phyloP scores from a whole-genome alignment of 345 rosid species.

The Hibiscus syriacus region DNA sequence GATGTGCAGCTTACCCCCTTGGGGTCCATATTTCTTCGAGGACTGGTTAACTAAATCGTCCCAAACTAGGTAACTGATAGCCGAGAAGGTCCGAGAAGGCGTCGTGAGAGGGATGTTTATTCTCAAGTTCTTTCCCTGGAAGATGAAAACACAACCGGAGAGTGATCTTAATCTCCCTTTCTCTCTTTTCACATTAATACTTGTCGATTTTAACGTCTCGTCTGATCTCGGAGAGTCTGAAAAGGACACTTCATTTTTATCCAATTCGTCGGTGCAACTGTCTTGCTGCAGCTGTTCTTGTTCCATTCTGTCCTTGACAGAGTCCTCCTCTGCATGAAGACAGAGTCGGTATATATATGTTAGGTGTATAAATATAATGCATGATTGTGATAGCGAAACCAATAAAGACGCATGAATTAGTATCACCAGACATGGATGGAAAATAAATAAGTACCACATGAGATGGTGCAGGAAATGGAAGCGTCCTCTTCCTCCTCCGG shows the following conservation, averaged over 20 bases:
- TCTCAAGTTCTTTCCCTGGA: conserved; percentile 74
- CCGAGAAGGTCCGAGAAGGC: conserved; percentile 77
- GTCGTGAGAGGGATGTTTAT: conserved; percentile 83
- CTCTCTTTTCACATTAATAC: conserved; percentile 35
- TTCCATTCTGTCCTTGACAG: conserved; percentile 47
- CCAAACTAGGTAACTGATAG: conserved; percentile 64
- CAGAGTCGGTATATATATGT: no score
- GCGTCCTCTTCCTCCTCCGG: conserved; percentile 70
- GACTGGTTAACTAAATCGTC: conserved; percentile 65
- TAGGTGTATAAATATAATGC: no score
- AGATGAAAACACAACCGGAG: conserved; percentile 46
- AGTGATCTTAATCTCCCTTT: conserved; percentile 38
- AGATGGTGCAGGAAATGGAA: conserved; percentile 70
- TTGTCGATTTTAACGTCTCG: conserved; percentile 35
- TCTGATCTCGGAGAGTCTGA: conserved; percentile 38
- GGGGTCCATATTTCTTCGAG: conserved; percentile 49
- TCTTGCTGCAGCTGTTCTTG: conserved; percentile 42
- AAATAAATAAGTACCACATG: conserved; percentile 43
- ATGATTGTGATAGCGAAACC: background rate
- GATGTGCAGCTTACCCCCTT: conserved; percentile 50
- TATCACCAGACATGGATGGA: background rate
- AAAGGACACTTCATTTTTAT: conserved; percentile 23
- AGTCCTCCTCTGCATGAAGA: conserved; percentile 53
- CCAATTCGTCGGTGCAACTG: conserved; percentile 33
- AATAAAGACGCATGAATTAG: background rate